Percentiles rank a stretch among this genome's conserved stretches.
phyloP scores from a whole-genome alignment of 345 rosid genomes.

The Eucalyptus virginea region DNA sequence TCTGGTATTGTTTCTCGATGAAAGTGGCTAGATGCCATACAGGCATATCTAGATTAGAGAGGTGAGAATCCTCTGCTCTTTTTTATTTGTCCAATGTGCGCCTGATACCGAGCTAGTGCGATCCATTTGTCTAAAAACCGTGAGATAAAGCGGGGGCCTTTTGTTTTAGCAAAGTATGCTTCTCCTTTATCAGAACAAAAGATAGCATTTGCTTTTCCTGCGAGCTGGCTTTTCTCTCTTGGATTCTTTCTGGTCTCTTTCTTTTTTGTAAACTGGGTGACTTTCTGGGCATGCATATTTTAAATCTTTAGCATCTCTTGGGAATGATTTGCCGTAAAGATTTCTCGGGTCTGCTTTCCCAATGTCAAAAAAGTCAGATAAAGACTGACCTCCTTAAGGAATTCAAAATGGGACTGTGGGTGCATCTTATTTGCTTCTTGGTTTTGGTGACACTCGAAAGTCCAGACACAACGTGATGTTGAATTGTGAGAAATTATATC shows the following conservation, averaged over 20 bases:
- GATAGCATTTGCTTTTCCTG: slow-evolving; percentile 13
- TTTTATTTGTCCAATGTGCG: neutral
- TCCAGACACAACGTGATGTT: neutral
- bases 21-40: neutral
- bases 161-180: neutral
- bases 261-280: neutral
- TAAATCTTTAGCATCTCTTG: neutral
- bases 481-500: neutral
- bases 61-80: neutral
- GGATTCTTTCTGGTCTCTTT: slow-evolving; percentile 12
- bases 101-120: neutral
- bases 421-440: neutral
- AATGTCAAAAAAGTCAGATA: neutral
- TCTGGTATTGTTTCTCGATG: neutral
- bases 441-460: neutral
- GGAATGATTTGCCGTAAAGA: neutral
- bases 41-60: neutral
- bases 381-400: neutral
- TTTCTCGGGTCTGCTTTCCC: neutral
- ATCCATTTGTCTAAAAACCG: neutral
- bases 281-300: neutral
- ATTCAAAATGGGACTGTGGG: neutral
- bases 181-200: slow-evolving; percentile 6
- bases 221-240: slow-evolving; percentile 3
- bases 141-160: neutral